Base-by-base conservation (phyloP, 108 stramenopile genomes). In the Cyclotella sp. region DNA sequence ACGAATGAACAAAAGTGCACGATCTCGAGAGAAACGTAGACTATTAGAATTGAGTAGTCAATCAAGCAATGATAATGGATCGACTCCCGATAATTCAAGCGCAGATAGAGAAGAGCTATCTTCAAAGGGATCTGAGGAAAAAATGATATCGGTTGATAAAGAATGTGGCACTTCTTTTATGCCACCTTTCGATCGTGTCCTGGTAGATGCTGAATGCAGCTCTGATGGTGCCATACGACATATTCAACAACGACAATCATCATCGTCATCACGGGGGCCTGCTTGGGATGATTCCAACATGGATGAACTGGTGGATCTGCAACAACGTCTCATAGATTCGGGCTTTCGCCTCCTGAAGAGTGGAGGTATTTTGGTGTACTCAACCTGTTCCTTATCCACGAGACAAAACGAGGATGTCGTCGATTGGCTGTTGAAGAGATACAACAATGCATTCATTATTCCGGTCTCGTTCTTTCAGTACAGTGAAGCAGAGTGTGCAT, bases 151-250 rank as follows among this genome's bases (percentile, higher is more conserved):
- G 8, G 15, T 6, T 9, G 26, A 16, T 5, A 22, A 16, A 26
- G 19, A 30, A 60, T 21, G 11, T 34, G 34, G 18, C 29, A 43
- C 63, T 28, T 39, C 11, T 69, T 51, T 21, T 22, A 57, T 86
- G 0, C 28, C 54, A 29, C 66, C 60, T 14, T 98, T 93, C 80
- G 95, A 98, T 76, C 78, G 83, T 47, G 95, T 98, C 3, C 78
- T 98, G 26, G 96, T 98, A 11, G 97, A 98, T 85, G 97, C 95
- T 12, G 96, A 98, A 82, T 98, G 97, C 78, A 92, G 90, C 45
- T 95, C 96, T 14, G 96, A 98, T 82, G 96, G 96, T n/a, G 93
- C 95, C 0, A 51, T 95, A 18, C 82, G 85, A 30, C 95, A 94
- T 65, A 57, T 93, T 22, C 62, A 79, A 65, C 85, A 91, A 53